Conservation (phyloP, 768 basidiomycete species). For the Kwoniella dejecticola region DNA sequence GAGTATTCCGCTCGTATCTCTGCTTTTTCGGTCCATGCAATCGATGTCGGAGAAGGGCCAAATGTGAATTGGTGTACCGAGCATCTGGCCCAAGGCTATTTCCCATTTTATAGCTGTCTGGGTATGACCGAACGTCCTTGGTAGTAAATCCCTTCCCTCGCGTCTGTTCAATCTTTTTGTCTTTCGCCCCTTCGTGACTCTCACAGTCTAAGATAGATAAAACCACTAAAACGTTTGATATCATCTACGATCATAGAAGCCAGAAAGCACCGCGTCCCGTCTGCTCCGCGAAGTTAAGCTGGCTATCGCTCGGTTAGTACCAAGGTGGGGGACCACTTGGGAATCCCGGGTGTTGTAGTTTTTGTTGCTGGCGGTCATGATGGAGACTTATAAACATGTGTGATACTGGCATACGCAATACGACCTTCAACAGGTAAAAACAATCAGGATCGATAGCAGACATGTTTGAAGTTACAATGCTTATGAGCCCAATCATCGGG, state of each 20-base stretch:
- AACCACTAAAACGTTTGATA: not conserved
- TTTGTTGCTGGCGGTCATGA: not conserved
- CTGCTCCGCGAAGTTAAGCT: not conserved
- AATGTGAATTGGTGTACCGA: too few species aligned
- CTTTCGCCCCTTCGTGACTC: too few species aligned
- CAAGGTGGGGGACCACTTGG: constrained; percentile 13
- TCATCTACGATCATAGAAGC: constrained; percentile 10
- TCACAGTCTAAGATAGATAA: too few species aligned
- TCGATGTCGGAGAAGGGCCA: too few species aligned
- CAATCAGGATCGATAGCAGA: too few species aligned
- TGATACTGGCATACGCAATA: not conserved
- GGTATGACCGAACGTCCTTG: too few species aligned
- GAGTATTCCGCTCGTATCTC: too few species aligned
- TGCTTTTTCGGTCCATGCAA: too few species aligned
- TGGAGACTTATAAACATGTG: not conserved
- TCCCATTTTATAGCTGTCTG: too few species aligned
- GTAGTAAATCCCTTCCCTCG: too few species aligned
- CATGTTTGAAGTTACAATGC: not conserved
- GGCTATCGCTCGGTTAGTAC: constrained; percentile 10
- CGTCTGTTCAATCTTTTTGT: too few species aligned
- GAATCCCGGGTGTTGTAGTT: constrained; percentile 12
- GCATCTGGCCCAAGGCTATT: too few species aligned
- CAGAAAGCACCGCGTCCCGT: constrained; percentile 3
- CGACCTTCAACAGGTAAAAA: not conserved
- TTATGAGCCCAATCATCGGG: not conserved